phyloP scores from a whole-genome alignment of 306 rosid species.

The Datisca glomerata region DNA sequence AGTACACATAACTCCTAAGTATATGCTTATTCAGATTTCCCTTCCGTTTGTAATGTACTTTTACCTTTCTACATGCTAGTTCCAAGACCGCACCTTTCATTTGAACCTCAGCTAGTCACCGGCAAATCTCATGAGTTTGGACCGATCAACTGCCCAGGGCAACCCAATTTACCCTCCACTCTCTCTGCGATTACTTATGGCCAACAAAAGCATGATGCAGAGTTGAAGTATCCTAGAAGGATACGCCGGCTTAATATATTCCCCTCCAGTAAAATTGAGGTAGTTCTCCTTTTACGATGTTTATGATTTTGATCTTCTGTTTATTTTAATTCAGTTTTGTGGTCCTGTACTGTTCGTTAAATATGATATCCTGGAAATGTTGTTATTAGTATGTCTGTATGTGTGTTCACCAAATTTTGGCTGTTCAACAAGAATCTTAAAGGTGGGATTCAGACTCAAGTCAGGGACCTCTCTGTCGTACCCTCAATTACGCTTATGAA shows the following conservation, averaged over 20 bases:
- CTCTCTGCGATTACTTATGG: conserved; percentile 46
- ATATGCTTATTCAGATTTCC: too few species aligned
- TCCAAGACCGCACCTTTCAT: conserved; percentile 91
- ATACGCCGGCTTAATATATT: conserved; percentile 74
- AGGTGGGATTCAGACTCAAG: too few species aligned
- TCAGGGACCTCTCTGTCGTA: too few species aligned
- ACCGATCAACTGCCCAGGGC: conserved; percentile 61
- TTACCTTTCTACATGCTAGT: conserved; percentile 36
- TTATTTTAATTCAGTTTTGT: conserved; percentile 1
- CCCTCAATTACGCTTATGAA: too few species aligned
- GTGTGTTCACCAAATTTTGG: too few species aligned
- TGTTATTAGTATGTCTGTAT: too few species aligned
- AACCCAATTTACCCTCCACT: conserved; percentile 43
- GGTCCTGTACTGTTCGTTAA: too few species aligned
- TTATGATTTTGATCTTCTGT: not conserved
- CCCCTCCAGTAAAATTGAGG: conserved; percentile 81
- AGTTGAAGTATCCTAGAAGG: conserved; percentile 78
- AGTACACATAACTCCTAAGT: too few species aligned
- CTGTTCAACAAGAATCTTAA: too few species aligned
- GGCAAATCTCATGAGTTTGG: conserved; percentile 86
- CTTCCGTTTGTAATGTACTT: not conserved
- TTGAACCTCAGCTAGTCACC: conserved; percentile 91
- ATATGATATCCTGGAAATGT: too few species aligned
- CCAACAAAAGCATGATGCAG: conserved; percentile 88
- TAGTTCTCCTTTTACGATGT: conserved; percentile 17